phyloP scores from a whole-genome alignment of 2,329 filamentous ascomycete genomes.

The Phialemoniopsis sp. region DNA sequence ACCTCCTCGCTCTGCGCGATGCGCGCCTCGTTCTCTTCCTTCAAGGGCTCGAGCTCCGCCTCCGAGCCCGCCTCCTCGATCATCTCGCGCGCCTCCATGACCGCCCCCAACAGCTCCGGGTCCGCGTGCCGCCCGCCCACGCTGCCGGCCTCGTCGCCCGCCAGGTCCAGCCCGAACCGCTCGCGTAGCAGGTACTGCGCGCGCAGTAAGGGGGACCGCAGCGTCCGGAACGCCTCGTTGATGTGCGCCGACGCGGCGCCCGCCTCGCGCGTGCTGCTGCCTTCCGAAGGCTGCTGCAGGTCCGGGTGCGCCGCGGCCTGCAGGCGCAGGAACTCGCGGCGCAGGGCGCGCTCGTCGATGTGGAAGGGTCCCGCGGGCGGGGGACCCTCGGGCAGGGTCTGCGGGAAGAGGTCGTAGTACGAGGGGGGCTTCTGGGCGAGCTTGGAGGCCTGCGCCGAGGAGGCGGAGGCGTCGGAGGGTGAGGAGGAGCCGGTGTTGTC shows the following conservation, averaged over 20 bases:
- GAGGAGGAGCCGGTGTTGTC: slow-evolving; percentile 40
- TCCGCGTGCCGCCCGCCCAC: slow-evolving; percentile 54
- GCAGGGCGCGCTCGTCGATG: slow-evolving; percentile 66
- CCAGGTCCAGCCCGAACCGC: slow-evolving; percentile 70
- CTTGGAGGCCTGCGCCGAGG: slow-evolving; percentile 32
- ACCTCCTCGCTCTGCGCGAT: slow-evolving; percentile 58
- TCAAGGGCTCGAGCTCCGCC: slow-evolving; percentile 56
- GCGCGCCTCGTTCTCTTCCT: slow-evolving; percentile 62
- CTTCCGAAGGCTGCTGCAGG: slow-evolving; percentile 34
- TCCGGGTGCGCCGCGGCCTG: slow-evolving; percentile 78
- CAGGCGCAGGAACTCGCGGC: slow-evolving; percentile 80
- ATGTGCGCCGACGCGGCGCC: slow-evolving; percentile 78
- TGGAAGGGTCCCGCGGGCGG: slow-evolving; percentile 74
- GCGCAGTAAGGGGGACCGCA: slow-evolving; percentile 71
- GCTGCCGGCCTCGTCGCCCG: slow-evolving; percentile 71
- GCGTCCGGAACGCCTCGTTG: slow-evolving; percentile 88
- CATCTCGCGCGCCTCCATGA: slow-evolving; percentile 73
- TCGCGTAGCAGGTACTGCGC: slow-evolving; percentile 82
- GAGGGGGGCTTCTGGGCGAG: slow-evolving; percentile 6
- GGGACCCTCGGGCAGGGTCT: slow-evolving; percentile 70
- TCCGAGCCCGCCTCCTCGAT: slow-evolving; percentile 70
- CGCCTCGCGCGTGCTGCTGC: slow-evolving; percentile 31
- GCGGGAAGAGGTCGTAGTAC: slow-evolving; percentile 85
- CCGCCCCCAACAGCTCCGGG: slow-evolving; percentile 68
- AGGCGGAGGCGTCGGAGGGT: slow-evolving; percentile 39